Evolutionary conservation across 768 basidiomycete genomes (phyloP), one percentile per base, ranked within the genome.

Genomic region (Megacollybia marginata): DNA sequence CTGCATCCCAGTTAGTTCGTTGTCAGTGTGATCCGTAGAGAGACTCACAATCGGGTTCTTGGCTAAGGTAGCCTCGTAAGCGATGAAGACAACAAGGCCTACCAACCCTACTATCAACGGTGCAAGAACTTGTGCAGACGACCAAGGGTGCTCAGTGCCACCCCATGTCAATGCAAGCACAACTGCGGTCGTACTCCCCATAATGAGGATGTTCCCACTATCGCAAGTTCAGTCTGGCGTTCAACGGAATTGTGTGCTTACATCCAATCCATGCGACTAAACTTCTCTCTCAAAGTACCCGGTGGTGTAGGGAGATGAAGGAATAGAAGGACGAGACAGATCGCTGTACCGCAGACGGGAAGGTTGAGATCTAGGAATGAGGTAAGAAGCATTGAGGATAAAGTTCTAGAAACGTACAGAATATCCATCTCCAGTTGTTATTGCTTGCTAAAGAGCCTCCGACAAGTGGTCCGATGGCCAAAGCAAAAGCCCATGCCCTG

Each of bases 71-170:
- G 57, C 50, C 49, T 78, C 77, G 49, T 72, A 68, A n/a, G 54
- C 45, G 15, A 71, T 33, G 51, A 74, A 76, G 11, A 49, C 51
- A 1, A 52, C 52, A 34, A 76, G 50, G 4, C 73, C 72, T 3
- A 64, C 6, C 5, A 70, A 38, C 1, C 76, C 76, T 18, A 69
- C 20, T 32, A 69, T 51, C 7, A 78, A 61, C 0, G 78, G 73
- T 0, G 62, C 65, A 18, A 79, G 59, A 11, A 38, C 35, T 38
- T 16, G 11, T 38, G 35, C 35, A 38, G 11, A 11, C 11, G 11
- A 11, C 35, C 35, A n/a, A n/a, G n/a, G n/a, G n/a, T n/a, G n/a
- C n/a, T n/a, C n/a, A n/a, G n/a, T n/a, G n/a, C n/a, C n/a, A n/a
- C n/a, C n/a, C n/a, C n/a, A n/a, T n/a, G n/a, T n/a, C n/a, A n/a